These are phyloP conservation scores for Raffaelea ambrosiae DNA, from an alignment of 2,329 filamentous ascomycete genomes.

Conservation along the genomic window DNA sequence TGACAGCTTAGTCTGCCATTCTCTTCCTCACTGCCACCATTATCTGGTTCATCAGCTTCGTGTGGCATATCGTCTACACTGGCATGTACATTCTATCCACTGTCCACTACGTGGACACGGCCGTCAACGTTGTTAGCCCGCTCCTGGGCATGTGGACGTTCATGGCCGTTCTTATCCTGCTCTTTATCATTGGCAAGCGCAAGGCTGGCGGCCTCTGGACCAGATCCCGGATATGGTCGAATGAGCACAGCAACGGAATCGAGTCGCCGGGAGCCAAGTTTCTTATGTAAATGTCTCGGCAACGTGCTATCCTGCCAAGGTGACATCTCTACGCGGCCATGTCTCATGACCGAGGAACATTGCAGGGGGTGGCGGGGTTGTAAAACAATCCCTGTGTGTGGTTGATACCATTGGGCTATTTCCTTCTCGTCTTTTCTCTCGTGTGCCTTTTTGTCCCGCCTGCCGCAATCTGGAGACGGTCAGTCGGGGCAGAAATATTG, in stretches of 20 bases:
- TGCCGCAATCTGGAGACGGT: no score
- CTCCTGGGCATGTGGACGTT: conserved; percentile 13
- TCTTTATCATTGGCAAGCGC: conserved; percentile 15
- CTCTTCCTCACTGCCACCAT: conserved; percentile 15
- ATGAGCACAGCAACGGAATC: not conserved
- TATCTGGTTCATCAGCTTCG: conserved; percentile 18
- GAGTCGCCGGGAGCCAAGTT: not conserved
- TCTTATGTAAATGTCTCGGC: not conserved
- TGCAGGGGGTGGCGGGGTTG: no score
- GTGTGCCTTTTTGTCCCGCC: no score
- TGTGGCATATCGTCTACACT: conserved; percentile 11
- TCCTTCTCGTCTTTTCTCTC: no score
- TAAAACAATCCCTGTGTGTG: no score
- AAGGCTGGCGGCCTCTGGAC: conserved; percentile 18
- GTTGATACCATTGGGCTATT: no score
- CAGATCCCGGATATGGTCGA: conserved; percentile 12
- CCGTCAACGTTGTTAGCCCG: conserved; percentile 9
- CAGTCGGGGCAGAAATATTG: no score
- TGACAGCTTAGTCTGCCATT: not conserved
- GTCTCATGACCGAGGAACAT: no score
- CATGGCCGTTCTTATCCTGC: conserved; percentile 14
- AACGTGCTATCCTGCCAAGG: not conserved
- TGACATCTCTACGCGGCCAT: not conserved
- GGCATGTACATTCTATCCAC: conserved; percentile 6
- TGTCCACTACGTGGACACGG: not conserved